Base-by-base conservation (phyloP, 306 rosid species). In the Ormosia semicastrata region DNA sequence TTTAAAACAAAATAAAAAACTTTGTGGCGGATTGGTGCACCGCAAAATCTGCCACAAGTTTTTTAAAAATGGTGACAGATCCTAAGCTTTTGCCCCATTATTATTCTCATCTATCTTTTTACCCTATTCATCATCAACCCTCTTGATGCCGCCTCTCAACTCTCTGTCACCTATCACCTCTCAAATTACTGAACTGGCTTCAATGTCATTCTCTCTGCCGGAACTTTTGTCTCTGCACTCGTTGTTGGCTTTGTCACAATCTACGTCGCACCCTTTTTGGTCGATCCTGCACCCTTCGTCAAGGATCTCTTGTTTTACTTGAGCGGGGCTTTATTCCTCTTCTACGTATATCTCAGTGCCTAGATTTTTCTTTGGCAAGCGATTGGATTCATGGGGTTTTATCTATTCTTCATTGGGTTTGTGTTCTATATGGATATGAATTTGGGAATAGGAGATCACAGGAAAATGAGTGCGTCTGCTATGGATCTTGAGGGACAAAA, bases 361-460 rank as follows among this genome's bases (percentile, higher is more conserved):
- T 95, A 93, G 95, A 95, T 95, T 81, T 95, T 83, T 74, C 83
- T 95, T 1, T 95, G 99, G 99, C 99, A 95, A 76, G 99, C 99
- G 0, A 34, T 88, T 71, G 98, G 91, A 54, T 91, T 95, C 53
- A 96, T 95, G n/a, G 91, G 76, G 59, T 95, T 95, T 50, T 93
- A 95, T 78, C 53, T 92, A 17, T 93, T 93, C 62, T 95, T 95
- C 63, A 97, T 95, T 34, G 97, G 90, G 24, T 75, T 95, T 36
- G 99, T 95, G 88, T 93, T 95, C 77, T 93, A 93, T 81, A 95
- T 95, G 99, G 99, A 95, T 81, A n/a, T n/a, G n/a, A n/a, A n/a
- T n/a, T 82, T 87, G 49, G 94, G 99, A 18, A 68, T 89, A 56
- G 84, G 54, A 0, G 80, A 47, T 78, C 88, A 80, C 8, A 73